These are phyloP conservation scores for Przewalskia tangutica DNA, from an alignment of 257 asterid species.

Conservation along the genomic window DNA sequence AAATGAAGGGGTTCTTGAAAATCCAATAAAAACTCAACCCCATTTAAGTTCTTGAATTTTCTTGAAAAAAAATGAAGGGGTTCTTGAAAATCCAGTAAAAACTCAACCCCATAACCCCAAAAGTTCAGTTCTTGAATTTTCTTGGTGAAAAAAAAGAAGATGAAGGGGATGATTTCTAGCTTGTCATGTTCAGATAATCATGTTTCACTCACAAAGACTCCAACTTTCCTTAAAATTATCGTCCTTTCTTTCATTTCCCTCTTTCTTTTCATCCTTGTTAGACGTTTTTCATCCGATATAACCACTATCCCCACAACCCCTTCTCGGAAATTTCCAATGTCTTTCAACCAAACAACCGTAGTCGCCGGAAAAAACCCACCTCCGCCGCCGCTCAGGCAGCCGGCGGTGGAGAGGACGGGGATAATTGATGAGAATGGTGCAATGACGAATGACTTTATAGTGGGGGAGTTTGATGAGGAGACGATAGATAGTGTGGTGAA, in stretches of 20 bases:
- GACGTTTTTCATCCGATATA: slow-evolving; percentile 12
- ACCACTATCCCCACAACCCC: neutral
- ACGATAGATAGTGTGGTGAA: slow-evolving; percentile 28
- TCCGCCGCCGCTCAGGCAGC: slow-evolving; percentile 6
- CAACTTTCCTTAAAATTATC: slow-evolving; percentile 25
- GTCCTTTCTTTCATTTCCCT: slow-evolving; percentile 29
- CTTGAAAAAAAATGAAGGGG: neutral
- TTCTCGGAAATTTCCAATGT: neutral
- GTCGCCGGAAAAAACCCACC: slow-evolving; percentile 1
- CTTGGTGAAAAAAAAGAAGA: neutral
- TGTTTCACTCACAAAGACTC: slow-evolving; percentile 7
- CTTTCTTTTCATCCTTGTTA: slow-evolving; percentile 29
- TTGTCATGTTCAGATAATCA: slow-evolving; percentile 14
- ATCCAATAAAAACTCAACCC: neutral
- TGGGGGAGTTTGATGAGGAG: slow-evolving; percentile 45
- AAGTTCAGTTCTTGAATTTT: neutral
- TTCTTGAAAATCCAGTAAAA: neutral
- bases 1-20: neutral
- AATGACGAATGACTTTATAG: slow-evolving; percentile 43
- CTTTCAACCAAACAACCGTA: slow-evolving; percentile 13
- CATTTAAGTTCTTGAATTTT: neutral
- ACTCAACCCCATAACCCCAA: neutral
- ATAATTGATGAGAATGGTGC: slow-evolving; percentile 50
- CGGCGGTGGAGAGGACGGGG: slow-evolving; percentile 46
- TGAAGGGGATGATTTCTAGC: slow-evolving; percentile 1